A percentile compares a stretch with the other conserved stretches of the same genome.
Conservation (phyloP, 2,329 filamentous ascomycete genomes). For the Chaetothyriales sp. region DNA sequence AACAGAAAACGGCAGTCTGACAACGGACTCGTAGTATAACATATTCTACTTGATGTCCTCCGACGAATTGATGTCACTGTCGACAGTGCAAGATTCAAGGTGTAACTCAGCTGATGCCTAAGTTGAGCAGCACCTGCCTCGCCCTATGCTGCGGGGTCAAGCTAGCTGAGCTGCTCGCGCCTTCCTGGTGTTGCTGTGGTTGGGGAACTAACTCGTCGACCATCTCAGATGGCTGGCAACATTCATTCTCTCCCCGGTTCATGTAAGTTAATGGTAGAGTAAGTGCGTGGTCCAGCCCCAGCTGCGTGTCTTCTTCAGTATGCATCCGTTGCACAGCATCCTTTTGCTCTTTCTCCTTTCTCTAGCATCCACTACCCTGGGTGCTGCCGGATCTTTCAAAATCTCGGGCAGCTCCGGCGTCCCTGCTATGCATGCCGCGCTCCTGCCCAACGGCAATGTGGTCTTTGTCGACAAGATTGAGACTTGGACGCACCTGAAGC, state of each 20-base stretch:
- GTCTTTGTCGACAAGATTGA: slow-evolving; percentile 52
- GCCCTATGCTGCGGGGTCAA: too few species aligned
- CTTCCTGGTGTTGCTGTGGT: background rate
- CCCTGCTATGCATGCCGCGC: slow-evolving; percentile 48
- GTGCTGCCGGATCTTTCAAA: slow-evolving; percentile 20
- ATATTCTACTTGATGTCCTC: too few species aligned
- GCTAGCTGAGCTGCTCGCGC: background rate
- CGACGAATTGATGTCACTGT: too few species aligned
- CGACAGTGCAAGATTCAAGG: too few species aligned
- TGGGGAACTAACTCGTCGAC: background rate
- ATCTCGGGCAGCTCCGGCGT: slow-evolving; percentile 45
- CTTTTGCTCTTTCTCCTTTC: background rate
- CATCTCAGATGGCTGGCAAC: background rate
- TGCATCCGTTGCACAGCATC: background rate
- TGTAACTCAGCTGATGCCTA: too few species aligned
- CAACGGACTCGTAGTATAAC: background rate
- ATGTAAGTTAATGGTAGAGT: background rate
- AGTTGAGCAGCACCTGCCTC: too few species aligned
- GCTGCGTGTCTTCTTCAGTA: background rate
- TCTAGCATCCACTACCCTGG: background rate
- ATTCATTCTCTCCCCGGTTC: background rate
- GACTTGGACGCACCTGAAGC: slow-evolving; percentile 45
- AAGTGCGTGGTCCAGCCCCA: too few species aligned
- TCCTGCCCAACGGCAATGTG: slow-evolving; percentile 45
- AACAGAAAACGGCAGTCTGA: too few species aligned